phyloP scores from a whole-genome alignment of 768 basidiomycete species.

The Lactifluus pinguis region DNA sequence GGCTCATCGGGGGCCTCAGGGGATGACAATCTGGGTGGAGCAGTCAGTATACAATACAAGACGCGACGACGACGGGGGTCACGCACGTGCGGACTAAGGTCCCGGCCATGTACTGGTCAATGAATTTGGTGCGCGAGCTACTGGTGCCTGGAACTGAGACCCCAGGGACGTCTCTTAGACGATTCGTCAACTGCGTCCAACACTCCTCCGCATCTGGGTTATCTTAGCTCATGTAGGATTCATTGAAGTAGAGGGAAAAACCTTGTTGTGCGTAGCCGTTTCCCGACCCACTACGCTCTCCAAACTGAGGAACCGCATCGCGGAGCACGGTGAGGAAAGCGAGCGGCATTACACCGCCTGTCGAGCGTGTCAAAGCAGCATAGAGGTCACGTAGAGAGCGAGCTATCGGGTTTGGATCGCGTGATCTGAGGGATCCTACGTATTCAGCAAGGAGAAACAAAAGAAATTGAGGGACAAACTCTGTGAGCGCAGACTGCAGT shows the following conservation, averaged over 20 bases:
- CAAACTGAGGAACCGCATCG: conserved; percentile 83
- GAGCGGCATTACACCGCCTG: conserved; percentile 63
- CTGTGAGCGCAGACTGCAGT: conserved; percentile 60
- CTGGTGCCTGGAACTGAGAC: conserved; percentile 23
- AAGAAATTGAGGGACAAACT: conserved; percentile 33
- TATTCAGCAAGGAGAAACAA: neutral
- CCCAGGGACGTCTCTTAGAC: conserved; percentile 62
- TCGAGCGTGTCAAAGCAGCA: conserved; percentile 60
- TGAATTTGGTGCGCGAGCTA: conserved; percentile 37
- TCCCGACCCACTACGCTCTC: conserved; percentile 48
- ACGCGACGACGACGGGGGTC: neutral
- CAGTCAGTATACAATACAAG: neutral
- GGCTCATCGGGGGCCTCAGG: conserved; percentile 79
- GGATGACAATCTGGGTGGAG: conserved; percentile 52
- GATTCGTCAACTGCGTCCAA: conserved; percentile 64
- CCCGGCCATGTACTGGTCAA: conserved; percentile 76
- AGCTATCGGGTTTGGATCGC: conserved; percentile 26
- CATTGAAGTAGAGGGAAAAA: conserved; percentile 14
- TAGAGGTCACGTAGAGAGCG: conserved; percentile 63
- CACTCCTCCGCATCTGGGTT: conserved; percentile 78
- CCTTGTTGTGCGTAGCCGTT: conserved; percentile 66
- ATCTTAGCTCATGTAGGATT: neutral
- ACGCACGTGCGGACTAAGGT: conserved; percentile 64
- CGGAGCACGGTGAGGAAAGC: conserved; percentile 64
- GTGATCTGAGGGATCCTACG: neutral